Percentiles rank a stretch among this genome's conserved stretches.
Conservation (phyloP, 2,329 filamentous ascomycete species). For the Westerdykella ornata region DNA sequence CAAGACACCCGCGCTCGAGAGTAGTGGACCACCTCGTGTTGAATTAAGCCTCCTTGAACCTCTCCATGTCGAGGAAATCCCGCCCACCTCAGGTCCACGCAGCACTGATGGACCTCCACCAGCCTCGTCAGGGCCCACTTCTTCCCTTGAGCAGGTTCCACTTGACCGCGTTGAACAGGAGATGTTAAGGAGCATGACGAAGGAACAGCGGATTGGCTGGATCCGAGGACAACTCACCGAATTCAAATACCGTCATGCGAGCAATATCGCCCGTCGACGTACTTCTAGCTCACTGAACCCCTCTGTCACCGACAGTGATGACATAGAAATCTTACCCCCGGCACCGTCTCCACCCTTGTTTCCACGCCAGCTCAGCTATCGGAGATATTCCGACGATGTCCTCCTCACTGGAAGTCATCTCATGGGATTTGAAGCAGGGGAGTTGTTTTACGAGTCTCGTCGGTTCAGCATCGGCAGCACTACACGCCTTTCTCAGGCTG, state of each 20-base stretch:
- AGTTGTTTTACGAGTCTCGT: not conserved
- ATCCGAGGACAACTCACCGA: constrained; percentile 15
- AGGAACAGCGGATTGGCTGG: constrained; percentile 11
- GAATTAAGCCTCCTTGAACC: not conserved
- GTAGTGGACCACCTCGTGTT: not conserved
- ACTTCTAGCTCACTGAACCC: not conserved
- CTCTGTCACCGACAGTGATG: constrained; percentile 6
- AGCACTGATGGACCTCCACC: constrained; percentile 1
- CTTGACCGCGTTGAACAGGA: constrained; percentile 8
- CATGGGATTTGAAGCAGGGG: constrained; percentile 1
- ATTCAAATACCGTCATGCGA: constrained; percentile 9
- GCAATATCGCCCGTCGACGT: constrained; percentile 1
- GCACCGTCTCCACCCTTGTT: not conserved
- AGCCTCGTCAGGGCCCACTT: not conserved
- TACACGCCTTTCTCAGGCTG: constrained; percentile 5
- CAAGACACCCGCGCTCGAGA: not conserved
- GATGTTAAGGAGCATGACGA: constrained; percentile 8
- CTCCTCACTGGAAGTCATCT: constrained; percentile 3
- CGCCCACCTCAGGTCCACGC: not conserved
- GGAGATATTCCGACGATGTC: constrained; percentile 5
- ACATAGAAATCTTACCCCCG: constrained; percentile 1
- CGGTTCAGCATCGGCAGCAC: constrained; percentile 8
- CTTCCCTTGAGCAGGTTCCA: not conserved
- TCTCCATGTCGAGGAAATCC: not conserved
- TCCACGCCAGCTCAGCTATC: not conserved